Percentiles rank a stretch among this genome's conserved stretches.
These are phyloP conservation scores for Paraconiothyrium sp. DNA, from an alignment of 2,329 filamentous ascomycete species.

Conservation along the genomic window DNA sequence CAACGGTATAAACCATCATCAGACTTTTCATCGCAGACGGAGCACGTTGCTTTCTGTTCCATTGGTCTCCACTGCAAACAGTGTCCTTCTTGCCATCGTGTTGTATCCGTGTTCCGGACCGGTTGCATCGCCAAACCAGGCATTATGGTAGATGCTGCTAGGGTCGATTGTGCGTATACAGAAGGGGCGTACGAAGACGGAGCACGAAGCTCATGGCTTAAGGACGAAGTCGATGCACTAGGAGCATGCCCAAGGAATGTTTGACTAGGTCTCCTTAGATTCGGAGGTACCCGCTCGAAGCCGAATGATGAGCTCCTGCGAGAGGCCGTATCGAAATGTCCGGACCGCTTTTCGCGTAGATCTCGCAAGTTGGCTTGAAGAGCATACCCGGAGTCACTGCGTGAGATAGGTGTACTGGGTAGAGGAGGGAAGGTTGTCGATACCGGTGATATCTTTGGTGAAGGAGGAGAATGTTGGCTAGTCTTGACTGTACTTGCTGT, in stretches of 20 bases:
- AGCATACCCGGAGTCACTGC: constrained; percentile 91
- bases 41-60: constrained; percentile 71
- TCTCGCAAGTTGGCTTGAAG: constrained; percentile 85
- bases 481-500: constrained; percentile 49
- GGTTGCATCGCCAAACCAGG: constrained; percentile 83
- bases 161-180: constrained; percentile 84
- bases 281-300: constrained; percentile 73
- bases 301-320: constrained; percentile 94
- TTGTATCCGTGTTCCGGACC: constrained; percentile 80
- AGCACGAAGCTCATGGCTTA: constrained; percentile 62
- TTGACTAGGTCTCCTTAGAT: constrained; percentile 68
- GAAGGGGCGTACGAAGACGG: constrained; percentile 75
- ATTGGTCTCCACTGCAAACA: constrained; percentile 73
- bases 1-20: constrained; percentile 80
- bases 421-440: constrained; percentile 80
- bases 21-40: constrained; percentile 79
- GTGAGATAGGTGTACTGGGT: constrained; percentile 80
- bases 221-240: constrained; percentile 72
- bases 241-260: constrained; percentile 76
- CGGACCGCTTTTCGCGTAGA: constrained; percentile 91
- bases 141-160: constrained; percentile 88
- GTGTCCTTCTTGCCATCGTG: constrained; percentile 85
- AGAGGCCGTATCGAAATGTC: constrained; percentile 84
- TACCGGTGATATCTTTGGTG: constrained; percentile 74
- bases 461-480: constrained; percentile 61